A percentile compares a stretch with the other conserved stretches of the same genome.
Evolutionary conservation across 768 basidiomycete species (phyloP).

Genomic region (Fomitopsis pulvina): DNA sequence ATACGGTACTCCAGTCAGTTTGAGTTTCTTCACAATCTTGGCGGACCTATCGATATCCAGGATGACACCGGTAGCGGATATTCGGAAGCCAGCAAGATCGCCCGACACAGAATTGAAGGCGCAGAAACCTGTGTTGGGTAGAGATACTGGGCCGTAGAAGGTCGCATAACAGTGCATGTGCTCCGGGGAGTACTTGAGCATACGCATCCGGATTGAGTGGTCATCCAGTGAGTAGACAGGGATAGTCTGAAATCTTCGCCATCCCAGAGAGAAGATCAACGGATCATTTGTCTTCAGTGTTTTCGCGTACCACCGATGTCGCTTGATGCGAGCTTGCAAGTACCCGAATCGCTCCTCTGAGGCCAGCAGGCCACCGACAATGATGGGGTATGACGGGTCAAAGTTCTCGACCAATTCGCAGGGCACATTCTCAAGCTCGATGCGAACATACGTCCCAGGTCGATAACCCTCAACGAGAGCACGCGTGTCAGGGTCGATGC

Average conservation of each 20-base stretch:
- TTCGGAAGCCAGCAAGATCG: slow-evolving; percentile 71
- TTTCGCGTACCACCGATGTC: slow-evolving; percentile 88
- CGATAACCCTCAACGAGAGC: slow-evolving; percentile 85
- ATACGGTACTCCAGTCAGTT: slow-evolving; percentile 90
- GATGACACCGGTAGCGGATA: slow-evolving; percentile 92
- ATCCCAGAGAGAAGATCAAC: slow-evolving; percentile 93
- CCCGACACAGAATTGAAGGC: slow-evolving; percentile 82
- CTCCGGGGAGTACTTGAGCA: slow-evolving; percentile 99
- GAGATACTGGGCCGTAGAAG: slow-evolving; percentile 88
- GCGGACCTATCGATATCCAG: slow-evolving; percentile 88
- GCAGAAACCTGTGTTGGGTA: slow-evolving; percentile 96
- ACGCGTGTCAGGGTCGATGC: slow-evolving; percentile 68
- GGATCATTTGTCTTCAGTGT: slow-evolving; percentile 98
- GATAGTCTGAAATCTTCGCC: slow-evolving; percentile 92
- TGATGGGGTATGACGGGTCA: slow-evolving; percentile 83
- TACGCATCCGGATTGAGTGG: slow-evolving; percentile 95
- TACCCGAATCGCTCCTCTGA: slow-evolving; percentile 91
- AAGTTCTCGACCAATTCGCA: slow-evolving; percentile 92
- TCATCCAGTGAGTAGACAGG: slow-evolving; percentile 97
- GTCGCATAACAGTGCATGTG: slow-evolving; percentile 99
- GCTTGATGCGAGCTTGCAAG: slow-evolving; percentile 91
- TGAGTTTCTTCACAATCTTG: slow-evolving; percentile 97
- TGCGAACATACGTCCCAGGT: slow-evolving; percentile 87
- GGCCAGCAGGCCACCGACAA: slow-evolving; percentile 86
- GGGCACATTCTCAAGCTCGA: slow-evolving; percentile 81